phyloP scores from a whole-genome alignment of 805 yeast genomes.

The Candida suzukii region DNA sequence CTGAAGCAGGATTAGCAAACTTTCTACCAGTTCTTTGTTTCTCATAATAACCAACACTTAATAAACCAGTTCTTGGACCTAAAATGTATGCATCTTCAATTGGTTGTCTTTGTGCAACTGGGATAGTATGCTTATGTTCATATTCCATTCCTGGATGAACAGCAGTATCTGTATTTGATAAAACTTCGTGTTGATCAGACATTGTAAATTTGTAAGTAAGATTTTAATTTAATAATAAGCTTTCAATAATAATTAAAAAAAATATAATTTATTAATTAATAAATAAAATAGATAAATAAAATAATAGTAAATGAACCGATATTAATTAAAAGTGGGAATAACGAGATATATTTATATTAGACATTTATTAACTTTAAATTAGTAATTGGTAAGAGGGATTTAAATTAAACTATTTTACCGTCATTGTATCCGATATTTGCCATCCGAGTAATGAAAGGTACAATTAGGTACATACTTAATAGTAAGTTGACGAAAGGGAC shows the following conservation, averaged over 20 bases:
- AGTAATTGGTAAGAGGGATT: background rate
- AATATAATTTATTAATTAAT: background rate
- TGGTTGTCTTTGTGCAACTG: conserved; percentile 3
- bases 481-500: too few relatives aligned
- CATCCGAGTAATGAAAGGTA: too few relatives aligned
- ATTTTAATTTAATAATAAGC: too few relatives aligned
- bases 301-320: too few relatives aligned
- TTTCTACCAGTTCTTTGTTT: conserved; percentile 34
- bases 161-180: conserved; percentile 19
- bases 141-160: conserved; percentile 11
- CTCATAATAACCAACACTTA: conserved; percentile 38
- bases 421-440: too few relatives aligned
- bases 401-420: background rate
- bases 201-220: conserved; percentile 1
- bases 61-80: conserved; percentile 32
- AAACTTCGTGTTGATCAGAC: conserved; percentile 9
- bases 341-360: background rate
- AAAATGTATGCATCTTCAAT: conserved; percentile 19
- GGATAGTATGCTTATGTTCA: conserved; percentile 11
- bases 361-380: too few relatives aligned
- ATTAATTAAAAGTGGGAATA: background rate
- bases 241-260: background rate
- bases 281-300: background rate
- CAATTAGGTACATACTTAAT: too few relatives aligned
- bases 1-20: conserved; percentile 41